Evolutionary conservation across 1,284 basidiomycete genomes (phyloP).

Genomic region (Heterobasidion parviporum): DNA sequence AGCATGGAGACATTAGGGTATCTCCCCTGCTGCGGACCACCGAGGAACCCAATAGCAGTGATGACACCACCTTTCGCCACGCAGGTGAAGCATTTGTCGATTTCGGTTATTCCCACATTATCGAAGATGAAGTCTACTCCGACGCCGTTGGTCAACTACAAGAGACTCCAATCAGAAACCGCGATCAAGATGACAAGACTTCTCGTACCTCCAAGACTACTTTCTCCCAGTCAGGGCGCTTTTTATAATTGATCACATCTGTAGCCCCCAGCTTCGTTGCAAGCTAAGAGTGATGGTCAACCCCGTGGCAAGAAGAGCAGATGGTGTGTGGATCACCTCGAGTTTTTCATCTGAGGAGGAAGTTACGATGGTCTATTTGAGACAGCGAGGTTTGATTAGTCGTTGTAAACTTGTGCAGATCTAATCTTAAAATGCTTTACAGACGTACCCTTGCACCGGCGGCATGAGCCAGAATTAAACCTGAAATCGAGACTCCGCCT

Average conservation of each 20-base stretch:
- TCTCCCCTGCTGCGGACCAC: conserved; percentile 8
- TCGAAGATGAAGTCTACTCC: conserved; percentile 39
- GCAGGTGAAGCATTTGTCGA: conserved; percentile 27
- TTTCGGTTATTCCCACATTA: conserved; percentile 31
- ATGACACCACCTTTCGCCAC: conserved; percentile 29
- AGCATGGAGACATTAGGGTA: neutral
- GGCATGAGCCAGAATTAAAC: conserved; percentile 6
- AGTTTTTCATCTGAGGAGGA: conserved; percentile 57
- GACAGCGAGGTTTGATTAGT: neutral
- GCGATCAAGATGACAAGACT: neutral
- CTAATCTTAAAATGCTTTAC: neutral
- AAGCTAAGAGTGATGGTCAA: conserved; percentile 9
- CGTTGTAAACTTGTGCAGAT: neutral
- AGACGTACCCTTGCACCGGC: conserved; percentile 39
- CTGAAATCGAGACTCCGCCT: conserved; percentile 15
- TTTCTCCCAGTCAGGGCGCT: conserved; percentile 32
- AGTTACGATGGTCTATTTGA: conserved; percentile 33
- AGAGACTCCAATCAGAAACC: neutral
- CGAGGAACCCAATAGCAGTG: conserved; percentile 31
- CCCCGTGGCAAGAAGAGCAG: neutral
- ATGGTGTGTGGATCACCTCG: conserved; percentile 12
- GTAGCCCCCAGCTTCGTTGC: conserved; percentile 39
- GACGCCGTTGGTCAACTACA: conserved; percentile 20
- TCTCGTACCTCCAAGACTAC: conserved; percentile 16
- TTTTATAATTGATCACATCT: conserved; percentile 50